Conservation (phyloP, 2,329 filamentous ascomycete genomes). For the Hirsutella rhossiliensis region DNA sequence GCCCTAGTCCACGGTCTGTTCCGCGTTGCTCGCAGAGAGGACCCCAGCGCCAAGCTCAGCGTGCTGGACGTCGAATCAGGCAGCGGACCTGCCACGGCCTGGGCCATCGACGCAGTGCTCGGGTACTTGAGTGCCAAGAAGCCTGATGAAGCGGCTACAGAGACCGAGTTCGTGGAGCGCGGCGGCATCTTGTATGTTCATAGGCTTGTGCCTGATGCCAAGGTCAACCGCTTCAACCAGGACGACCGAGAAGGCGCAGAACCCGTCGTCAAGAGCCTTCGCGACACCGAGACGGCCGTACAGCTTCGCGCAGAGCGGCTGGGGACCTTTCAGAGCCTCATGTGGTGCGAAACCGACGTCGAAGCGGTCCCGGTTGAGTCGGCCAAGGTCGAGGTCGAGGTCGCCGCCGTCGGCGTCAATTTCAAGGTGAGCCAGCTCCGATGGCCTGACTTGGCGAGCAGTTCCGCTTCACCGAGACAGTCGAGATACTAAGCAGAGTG, state of each 20-base stretch:
- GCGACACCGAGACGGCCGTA: not conserved
- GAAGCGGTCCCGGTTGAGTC: not conserved
- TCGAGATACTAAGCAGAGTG: not conserved
- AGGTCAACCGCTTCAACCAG: not conserved
- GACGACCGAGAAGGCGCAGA: not conserved
- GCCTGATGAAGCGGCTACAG: not conserved
- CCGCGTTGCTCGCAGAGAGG: too few relatives aligned
- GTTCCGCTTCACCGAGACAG: not conserved
- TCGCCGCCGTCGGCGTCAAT: slow-evolving; percentile 1
- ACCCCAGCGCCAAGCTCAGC: too few relatives aligned
- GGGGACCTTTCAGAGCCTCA: not conserved
- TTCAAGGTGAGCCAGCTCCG: not conserved
- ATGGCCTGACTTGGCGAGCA: too few relatives aligned
- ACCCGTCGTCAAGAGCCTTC: not conserved
- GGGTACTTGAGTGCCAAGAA: not conserved
- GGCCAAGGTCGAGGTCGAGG: not conserved
- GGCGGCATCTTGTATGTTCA: not conserved
- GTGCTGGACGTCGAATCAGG: too few relatives aligned
- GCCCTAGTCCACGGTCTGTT: too few relatives aligned
- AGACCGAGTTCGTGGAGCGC: not conserved
- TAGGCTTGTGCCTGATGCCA: not conserved
- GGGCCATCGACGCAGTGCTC: not conserved
- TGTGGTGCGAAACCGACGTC: not conserved
- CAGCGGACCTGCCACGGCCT: not conserved
- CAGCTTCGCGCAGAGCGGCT: not conserved